Base-by-base conservation (phyloP, 352 stramenopile species). In the Globisporangium cylindrosporum region DNA sequence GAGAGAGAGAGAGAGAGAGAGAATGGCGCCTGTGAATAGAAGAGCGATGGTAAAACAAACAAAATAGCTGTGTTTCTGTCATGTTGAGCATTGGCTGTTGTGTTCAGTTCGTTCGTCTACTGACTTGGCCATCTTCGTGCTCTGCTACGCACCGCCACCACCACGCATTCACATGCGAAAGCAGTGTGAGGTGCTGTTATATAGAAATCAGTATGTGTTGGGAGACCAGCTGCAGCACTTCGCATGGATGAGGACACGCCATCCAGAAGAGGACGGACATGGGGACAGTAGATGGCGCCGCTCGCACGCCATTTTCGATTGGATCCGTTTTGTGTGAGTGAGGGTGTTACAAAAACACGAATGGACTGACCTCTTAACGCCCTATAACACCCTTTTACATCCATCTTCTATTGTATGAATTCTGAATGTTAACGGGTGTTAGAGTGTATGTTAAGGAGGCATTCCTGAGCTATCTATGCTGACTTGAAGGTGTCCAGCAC, bases 401-500 rank as follows among this genome's bases (percentile, higher is more conserved):
- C 27, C 18, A 3, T 25, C 25, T 25, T 27, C 14, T 1, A 60
- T 20, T 60, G 0, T 43, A 46, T 59, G n/a, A 22, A 15, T 20
- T 2, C 1, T 1, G 55, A 41, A 60, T 18, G 55, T 60, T 27
- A 60, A 14, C 7, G 29, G 55, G 7, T 60, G 55, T 24, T 43
- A 46, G 25, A 0, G 7, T 20, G 25, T 5, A 38, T 20, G 55
- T 60, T 60, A 27, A 36, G 55, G 27, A 60, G 25, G 18, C 10
- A 9, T 18, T 61, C 29, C 55, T 48, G 32, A 12, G 32, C 56
- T 62, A 62, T 62, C 32, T 43, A 24, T 22, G 41, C 27, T 62
- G 56, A 62, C 56, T 62, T 62, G 56, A 62, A 62, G 56, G 32
- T 62, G 56, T 62, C n/a, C 56, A 62, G 56, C 36, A 38, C 56